A percentile compares a stretch with the other conserved stretches of the same genome.
Conservation (phyloP, 768 basidiomycete genomes). For the Strobilomyces confusus region DNA sequence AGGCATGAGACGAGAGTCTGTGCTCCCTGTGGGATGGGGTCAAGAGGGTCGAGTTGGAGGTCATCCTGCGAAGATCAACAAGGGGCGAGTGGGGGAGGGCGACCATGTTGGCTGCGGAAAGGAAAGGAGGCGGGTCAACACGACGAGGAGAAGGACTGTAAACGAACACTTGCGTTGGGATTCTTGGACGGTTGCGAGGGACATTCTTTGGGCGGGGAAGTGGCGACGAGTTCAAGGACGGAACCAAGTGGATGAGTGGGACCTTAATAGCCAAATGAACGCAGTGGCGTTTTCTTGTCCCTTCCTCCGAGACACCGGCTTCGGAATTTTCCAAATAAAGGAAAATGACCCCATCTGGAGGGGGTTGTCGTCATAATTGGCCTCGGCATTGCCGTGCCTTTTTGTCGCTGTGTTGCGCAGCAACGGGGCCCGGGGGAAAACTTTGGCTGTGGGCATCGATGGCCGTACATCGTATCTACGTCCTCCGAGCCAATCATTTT, state of each 20-base stretch:
- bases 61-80: conserved; percentile 54
- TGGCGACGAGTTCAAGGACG: conserved; percentile 5
- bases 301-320: background rate
- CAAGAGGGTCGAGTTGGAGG: conserved; percentile 44
- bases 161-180: conserved; percentile 10
- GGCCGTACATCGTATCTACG: too few relatives aligned
- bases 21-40: conserved; percentile 36
- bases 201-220: conserved; percentile 10
- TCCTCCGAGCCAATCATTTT: too few relatives aligned
- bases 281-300: conserved; percentile 16
- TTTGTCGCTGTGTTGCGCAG: background rate
- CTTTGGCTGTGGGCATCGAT: background rate
- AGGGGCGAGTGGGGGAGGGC: conserved; percentile 30
- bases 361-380: conserved; percentile 8
- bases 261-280: conserved; percentile 19
- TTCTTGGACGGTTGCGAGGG: conserved; percentile 14
- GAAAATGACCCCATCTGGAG: background rate
- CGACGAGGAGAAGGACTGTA: background rate
- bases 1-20: conserved; percentile 40
- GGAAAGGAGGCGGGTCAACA: background rate
- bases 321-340: background rate
- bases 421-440: too few relatives aligned
- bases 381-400: background rate
- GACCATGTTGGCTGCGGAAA: conserved; percentile 15
- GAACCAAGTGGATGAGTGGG: conserved; percentile 12